Evolutionary conservation across 2,329 filamentous ascomycete species (phyloP), one percentile per base, ranked within the genome.

Genomic region (Aspergillus oerlinghausenensis): DNA sequence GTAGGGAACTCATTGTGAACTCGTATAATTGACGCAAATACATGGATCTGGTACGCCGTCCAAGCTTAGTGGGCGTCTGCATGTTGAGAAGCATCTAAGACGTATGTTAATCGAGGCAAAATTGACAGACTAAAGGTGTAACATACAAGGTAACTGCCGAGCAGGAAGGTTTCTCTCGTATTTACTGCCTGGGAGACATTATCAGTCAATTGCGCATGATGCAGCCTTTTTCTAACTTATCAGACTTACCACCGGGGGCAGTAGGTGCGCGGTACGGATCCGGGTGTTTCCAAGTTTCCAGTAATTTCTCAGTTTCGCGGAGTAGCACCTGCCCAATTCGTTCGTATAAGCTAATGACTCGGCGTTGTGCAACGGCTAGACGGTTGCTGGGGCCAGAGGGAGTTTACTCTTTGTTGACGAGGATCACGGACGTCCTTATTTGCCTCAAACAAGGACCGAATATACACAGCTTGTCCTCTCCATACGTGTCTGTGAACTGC

Each of bases 201-300:
- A 52, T 70, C 17, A 70, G 61, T 52, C 28, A 59, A 55, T 50
- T 49, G n/a, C 48, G 25, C 19, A n/a, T 8, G 11, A 49, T 29
- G 14, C 14, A 10, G 25, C 9, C 32, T 17, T 7, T 28, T 50
- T 35, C n/a, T 5, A 45, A 42, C 23, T n/a, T 52, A 26, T 40
- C 23, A 54, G 35, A 70, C 83, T 63, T 80, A 94, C 93, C 94
- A 82, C 94, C 94, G 10, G 94, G 94, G 42, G 94, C 93, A 45
- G 91, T 96, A 14, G 94, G 94, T 63, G 88, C 85, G 65, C 84
- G 81, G 74, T 96, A 97, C 32, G 94, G 92, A 74, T 99, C 94
- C 3, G 94, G 94, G 71, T 99, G 94, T 79, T 97, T 97, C 93
- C 93, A 99, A 75, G 88, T 89, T 69, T 94, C 86, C 61, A 99